Evolutionary conservation across 495 filamentous ascomycete species (phyloP), one percentile per base, ranked within the genome.

Genomic region (Peziza echinospora): DNA sequence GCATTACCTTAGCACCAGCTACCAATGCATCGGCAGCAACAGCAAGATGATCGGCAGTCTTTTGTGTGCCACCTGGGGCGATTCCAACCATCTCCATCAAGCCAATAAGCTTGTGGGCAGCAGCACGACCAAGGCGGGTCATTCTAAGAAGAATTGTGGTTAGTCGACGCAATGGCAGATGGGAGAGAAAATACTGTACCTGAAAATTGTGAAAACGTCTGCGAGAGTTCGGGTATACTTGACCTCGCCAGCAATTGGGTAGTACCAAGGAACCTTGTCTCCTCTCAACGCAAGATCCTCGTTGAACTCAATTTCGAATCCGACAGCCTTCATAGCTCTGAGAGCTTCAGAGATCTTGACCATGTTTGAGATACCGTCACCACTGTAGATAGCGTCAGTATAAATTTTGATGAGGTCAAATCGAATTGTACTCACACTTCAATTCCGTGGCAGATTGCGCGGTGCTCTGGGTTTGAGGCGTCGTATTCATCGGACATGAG

Each of bases 291-390:
- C 84, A 48, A 97, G 66, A 67, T 97, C 89, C 66, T 94, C 86
- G 59, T 93, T 69, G 61, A 82, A 72, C 53, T 83, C 68, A 17
- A 97, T 60, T 50, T 84, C 73, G 60, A 96, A 96, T 34, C 89
- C 89, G 11, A 82, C 85, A 34, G 77, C 76, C 65, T 87, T 77
- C 65, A 97, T 82, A 51, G 89, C 89, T 28, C 70, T 63, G 16
- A 97, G 55, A 39, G 78, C 89, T 53, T 93, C 86, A 5, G 76
- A 76, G 51, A 93, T 71, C 61, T 68, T 79, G 62, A 94, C 86
- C 89, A 97, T 97, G 72, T 96, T 94, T 56, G 84, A 86, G 65
- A 97, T 96, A 54, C 91, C 89, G 59, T 96, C 77, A 59, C 89
- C 89, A 30, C 49, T 51, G n/a, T 3, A 34, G 17, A 47, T 13